Conservation (phyloP, 208 protist genomes). For the Acanthamoeba culbertsoni region DNA sequence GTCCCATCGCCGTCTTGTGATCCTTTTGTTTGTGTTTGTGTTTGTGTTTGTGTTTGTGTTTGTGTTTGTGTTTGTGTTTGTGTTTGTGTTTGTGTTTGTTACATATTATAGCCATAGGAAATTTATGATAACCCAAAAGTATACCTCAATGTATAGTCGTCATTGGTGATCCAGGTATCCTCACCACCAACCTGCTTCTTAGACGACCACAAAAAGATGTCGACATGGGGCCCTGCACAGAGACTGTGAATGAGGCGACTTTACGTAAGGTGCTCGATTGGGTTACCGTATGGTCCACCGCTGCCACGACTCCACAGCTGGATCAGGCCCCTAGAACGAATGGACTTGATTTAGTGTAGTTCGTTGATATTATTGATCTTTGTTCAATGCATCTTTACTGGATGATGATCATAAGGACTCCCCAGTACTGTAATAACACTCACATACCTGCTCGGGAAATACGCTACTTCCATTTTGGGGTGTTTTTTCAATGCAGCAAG, state of each 20-base stretch:
- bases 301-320: not conserved
- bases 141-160: not conserved
- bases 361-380: no score
- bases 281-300: not conserved
- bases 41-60: not conserved
- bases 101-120: not conserved
- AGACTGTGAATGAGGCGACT: not conserved
- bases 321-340: not conserved
- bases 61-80: not conserved
- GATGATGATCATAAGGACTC: no score
- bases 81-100: not conserved
- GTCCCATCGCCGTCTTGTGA: not conserved
- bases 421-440: no score
- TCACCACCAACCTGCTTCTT: not conserved
- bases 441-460: not conserved
- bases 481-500: not conserved
- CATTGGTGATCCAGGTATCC: not conserved
- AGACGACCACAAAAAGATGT: conserved; percentile 29
- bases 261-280: not conserved
- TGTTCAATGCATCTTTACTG: no score
- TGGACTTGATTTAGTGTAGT: not conserved
- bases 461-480: not conserved
- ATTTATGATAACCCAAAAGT: not conserved
- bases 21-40: not conserved
- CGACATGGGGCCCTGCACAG: not conserved